Conservation (phyloP, 441 rosid species). For the Cnidoscolus chayamansa region DNA sequence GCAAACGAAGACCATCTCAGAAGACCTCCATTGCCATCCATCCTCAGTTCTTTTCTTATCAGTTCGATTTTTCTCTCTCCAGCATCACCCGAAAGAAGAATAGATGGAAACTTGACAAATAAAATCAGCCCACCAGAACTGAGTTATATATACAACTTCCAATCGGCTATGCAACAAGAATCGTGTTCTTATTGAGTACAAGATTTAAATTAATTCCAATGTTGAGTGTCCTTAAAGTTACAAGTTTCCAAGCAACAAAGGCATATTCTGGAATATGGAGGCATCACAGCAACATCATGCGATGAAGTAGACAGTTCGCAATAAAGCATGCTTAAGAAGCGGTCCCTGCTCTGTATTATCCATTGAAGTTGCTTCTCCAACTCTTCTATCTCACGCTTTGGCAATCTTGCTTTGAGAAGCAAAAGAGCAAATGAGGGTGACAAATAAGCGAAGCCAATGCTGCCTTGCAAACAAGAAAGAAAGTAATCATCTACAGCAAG, state of each 20-base stretch:
- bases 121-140: conserved; percentile 3
- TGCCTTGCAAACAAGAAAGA: conserved; percentile 72
- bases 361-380: conserved; percentile 13
- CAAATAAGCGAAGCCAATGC: conserved; percentile 77
- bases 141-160: conserved; percentile 10
- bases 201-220: conserved; percentile 33
- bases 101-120: neutral
- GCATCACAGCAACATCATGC: conserved; percentile 3
- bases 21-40: conserved; percentile 18
- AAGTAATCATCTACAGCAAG: conserved; percentile 66
- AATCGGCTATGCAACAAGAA: conserved; percentile 13
- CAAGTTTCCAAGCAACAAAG: conserved; percentile 26
- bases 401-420: conserved; percentile 41
- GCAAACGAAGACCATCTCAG: conserved; percentile 21
- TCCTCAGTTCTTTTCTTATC: conserved; percentile 13
- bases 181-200: conserved; percentile 46
- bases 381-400: conserved; percentile 34
- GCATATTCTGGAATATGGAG: conserved; percentile 40
- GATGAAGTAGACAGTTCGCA: neutral
- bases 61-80: neutral
- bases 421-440: conserved; percentile 67
- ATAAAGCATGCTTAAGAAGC: conserved; percentile 14
- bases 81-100: neutral
- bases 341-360: neutral
- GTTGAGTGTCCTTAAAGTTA: conserved; percentile 29